These are phyloP conservation scores for Chaetomiaceae sp. DNA, from an alignment of 2,329 filamentous ascomycete genomes.

Conservation along the genomic window DNA sequence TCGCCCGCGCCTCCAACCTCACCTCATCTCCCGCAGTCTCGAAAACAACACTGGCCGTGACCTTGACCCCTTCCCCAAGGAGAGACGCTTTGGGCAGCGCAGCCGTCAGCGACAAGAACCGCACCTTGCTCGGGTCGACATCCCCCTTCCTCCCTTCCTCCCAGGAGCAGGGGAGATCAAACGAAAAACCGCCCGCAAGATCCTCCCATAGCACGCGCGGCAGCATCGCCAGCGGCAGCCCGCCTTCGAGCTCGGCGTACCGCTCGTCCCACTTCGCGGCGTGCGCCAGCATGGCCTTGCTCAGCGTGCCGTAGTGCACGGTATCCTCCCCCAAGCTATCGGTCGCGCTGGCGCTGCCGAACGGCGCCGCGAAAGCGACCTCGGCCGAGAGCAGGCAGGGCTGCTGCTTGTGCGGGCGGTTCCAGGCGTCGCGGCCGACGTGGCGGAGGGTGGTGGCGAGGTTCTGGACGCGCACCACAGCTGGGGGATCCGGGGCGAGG, in stretches of 20 bases:
- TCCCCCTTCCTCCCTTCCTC: slow-evolving; percentile 24
- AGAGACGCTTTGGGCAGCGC: slow-evolving; percentile 65
- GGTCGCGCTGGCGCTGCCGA: slow-evolving; percentile 51
- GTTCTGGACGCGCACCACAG: slow-evolving; percentile 57
- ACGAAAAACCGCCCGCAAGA: no score
- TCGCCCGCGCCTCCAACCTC: slow-evolving; percentile 27
- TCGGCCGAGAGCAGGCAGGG: slow-evolving; percentile 58
- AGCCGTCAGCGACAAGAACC: slow-evolving; percentile 49
- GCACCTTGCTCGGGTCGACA: slow-evolving; percentile 38
- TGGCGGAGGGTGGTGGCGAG: slow-evolving; percentile 50
- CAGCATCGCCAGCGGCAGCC: slow-evolving; percentile 8
- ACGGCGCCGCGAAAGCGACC: slow-evolving; percentile 52
- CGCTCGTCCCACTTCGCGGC: slow-evolving; percentile 28
- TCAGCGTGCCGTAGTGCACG: slow-evolving; percentile 69
- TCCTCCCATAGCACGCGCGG: slow-evolving; percentile 14
- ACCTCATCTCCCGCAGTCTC: slow-evolving; percentile 11
- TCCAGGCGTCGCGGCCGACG: slow-evolving; percentile 66
- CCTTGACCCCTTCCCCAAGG: slow-evolving; percentile 55
- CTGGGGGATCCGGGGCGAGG: slow-evolving; percentile 42
- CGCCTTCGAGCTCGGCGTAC: no score
- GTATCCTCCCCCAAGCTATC: slow-evolving; percentile 66
- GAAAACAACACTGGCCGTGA: slow-evolving; percentile 45
- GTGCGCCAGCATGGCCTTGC: slow-evolving; percentile 56
- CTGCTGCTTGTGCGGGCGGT: slow-evolving; percentile 53
- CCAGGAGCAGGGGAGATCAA: no score